These are phyloP conservation scores for Termitomyces sp. DNA, from an alignment of 768 basidiomycete genomes.

Conservation along the genomic window DNA sequence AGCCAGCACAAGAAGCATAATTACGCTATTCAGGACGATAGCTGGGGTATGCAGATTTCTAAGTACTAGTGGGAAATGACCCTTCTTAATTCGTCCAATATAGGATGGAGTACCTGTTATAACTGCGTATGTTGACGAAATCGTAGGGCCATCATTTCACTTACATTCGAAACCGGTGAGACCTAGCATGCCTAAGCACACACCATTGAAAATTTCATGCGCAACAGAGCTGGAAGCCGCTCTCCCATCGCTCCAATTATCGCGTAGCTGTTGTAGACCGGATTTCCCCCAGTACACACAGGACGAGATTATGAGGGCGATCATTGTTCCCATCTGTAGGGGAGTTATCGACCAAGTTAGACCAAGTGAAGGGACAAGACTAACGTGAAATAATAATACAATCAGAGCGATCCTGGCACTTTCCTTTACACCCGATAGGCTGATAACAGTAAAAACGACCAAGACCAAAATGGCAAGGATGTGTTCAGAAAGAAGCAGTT, in stretches of 20 bases:
- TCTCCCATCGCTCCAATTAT: conserved; percentile 47
- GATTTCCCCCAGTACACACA: conserved; percentile 43
- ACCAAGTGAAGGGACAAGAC: conserved; percentile 10
- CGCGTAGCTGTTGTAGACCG: conserved; percentile 41
- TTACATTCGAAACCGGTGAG: conserved; percentile 68
- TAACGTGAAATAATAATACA: conserved; percentile 56
- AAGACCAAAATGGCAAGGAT: conserved; percentile 51
- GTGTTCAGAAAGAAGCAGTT: conserved; percentile 49
- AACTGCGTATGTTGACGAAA: background rate
- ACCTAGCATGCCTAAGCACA: conserved; percentile 68
- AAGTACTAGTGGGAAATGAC: conserved; percentile 51
- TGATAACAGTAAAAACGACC: conserved; percentile 44
- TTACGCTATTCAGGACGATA: conserved; percentile 45
- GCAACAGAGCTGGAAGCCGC: conserved; percentile 25
- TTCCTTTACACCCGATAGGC: conserved; percentile 55
- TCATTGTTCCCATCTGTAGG: conserved; percentile 51
- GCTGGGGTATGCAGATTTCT: conserved; percentile 61
- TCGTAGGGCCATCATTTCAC: conserved; percentile 8
- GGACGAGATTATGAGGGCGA: conserved; percentile 43
- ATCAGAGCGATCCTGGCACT: conserved; percentile 55
- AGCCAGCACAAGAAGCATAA: conserved; percentile 58
- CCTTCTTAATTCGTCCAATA: conserved; percentile 51
- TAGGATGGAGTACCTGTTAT: conserved; percentile 56
- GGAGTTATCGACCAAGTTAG: background rate
- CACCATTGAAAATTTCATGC: conserved; percentile 54